A percentile compares a stretch with the other conserved stretches of the same genome.
Evolutionary conservation across 257 asterid species (phyloP).

Genomic region (Solanum neorickii): DNA sequence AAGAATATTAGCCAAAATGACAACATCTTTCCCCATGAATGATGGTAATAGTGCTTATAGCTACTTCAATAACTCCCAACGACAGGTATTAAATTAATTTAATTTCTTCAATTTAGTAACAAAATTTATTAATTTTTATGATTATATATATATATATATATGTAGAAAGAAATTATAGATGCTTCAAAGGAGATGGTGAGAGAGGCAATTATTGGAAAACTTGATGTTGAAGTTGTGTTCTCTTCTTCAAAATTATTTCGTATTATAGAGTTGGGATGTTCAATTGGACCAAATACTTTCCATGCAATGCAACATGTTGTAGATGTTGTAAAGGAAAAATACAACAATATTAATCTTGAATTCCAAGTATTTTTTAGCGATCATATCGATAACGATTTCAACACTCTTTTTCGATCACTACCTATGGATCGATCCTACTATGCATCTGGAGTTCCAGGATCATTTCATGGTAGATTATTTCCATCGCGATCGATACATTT

Average conservation of each 20-base stretch:
- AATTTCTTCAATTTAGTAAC: too few species aligned
- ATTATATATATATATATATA: too few species aligned
- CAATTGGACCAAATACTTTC: slow-evolving; percentile 26
- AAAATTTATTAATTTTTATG: too few species aligned
- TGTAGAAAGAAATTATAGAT: not conserved
- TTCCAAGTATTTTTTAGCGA: slow-evolving; percentile 28
- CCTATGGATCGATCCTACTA: slow-evolving; percentile 5
- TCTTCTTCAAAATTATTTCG: not conserved
- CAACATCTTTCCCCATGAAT: not conserved
- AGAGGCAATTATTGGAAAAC: not conserved
- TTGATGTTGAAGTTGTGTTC: not conserved
- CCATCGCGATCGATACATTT: not conserved
- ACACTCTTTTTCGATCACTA: slow-evolving; percentile 21
- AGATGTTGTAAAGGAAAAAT: not conserved
- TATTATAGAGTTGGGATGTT: slow-evolving; percentile 21
- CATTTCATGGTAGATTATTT: slow-evolving; percentile 18
- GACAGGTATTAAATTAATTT: not conserved
- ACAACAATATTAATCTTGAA: not conserved
- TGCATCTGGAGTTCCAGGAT: slow-evolving; percentile 21
- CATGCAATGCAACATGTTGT: slow-evolving; percentile 1
- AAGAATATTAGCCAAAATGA: not conserved
- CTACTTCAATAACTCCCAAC: slow-evolving; percentile 5
- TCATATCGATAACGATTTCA: slow-evolving; percentile 25
- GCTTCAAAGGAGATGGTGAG: not conserved
- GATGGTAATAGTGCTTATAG: slow-evolving; percentile 17